Conservation (phyloP, 768 basidiomycete species). For the Boletus insuetus region DNA sequence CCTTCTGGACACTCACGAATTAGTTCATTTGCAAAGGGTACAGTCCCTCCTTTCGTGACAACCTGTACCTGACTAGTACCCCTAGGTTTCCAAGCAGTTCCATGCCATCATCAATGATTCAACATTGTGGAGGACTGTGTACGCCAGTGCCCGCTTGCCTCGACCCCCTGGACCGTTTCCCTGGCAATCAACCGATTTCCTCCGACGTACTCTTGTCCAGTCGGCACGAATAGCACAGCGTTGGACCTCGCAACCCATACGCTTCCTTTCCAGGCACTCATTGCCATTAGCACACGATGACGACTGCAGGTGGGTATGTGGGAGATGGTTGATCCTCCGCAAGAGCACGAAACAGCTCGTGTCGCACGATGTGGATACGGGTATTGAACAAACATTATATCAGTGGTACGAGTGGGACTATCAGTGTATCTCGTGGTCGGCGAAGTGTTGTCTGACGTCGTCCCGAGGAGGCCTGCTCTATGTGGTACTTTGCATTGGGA, state of each 20-base stretch:
- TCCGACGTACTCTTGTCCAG: neutral
- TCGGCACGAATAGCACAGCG: neutral
- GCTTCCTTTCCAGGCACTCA: neutral
- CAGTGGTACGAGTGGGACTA: neutral
- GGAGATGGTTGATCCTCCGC: neutral
- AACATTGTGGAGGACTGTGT: neutral
- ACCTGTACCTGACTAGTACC: no score
- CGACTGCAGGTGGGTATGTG: neutral
- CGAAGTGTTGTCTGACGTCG: neutral
- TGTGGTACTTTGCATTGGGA: neutral
- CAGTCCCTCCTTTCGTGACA: no score
- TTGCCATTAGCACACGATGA: neutral
- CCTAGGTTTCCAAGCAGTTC: neutral
- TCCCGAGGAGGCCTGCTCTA: neutral
- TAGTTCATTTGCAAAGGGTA: no score
- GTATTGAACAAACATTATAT: neutral
- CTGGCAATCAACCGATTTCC: neutral
- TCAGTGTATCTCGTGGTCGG: neutral
- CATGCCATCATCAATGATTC: neutral
- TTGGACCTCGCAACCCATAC: no score
- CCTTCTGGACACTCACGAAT: no score
- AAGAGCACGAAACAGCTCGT: neutral
- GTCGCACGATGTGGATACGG: neutral
- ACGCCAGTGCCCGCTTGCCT: neutral
- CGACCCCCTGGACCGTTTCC: neutral